These are phyloP conservation scores for Quillaja saponaria DNA, from an alignment of 306 rosid species.

Conservation along the genomic window DNA sequence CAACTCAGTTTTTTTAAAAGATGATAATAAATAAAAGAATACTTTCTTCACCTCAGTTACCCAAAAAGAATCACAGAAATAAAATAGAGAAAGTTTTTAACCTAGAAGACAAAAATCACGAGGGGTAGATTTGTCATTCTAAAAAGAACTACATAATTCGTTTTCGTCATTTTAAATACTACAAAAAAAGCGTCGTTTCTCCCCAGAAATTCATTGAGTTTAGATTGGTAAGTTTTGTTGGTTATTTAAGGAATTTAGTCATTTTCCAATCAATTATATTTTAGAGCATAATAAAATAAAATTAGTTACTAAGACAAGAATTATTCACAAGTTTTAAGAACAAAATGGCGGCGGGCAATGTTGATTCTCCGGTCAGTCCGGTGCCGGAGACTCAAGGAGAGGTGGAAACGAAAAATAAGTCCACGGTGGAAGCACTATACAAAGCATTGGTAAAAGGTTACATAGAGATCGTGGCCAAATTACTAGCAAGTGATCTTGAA, in stretches of 20 bases:
- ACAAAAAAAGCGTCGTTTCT: background rate
- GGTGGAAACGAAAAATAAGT: slow-evolving; percentile 47
- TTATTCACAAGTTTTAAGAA: background rate
- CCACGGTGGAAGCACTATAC: slow-evolving; percentile 56
- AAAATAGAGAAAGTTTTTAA: too few relatives aligned
- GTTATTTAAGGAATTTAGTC: too few relatives aligned
- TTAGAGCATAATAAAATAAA: background rate
- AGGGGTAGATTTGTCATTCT: too few relatives aligned
- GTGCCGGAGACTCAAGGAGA: background rate
- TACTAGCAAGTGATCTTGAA: slow-evolving; percentile 72
- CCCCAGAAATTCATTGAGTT: background rate
- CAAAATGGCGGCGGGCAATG: background rate
- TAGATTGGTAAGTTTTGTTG: background rate
- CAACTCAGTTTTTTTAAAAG: too few relatives aligned
- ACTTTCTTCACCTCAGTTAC: too few relatives aligned
- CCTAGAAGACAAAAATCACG: background rate
- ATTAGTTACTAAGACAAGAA: background rate
- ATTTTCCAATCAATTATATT: too few relatives aligned
- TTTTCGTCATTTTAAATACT: too few relatives aligned
- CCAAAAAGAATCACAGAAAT: background rate
- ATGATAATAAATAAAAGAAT: too few relatives aligned
- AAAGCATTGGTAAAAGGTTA: slow-evolving; percentile 54
- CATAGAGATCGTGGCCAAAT: slow-evolving; percentile 39
- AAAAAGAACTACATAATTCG: background rate
- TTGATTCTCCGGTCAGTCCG: background rate